phyloP scores from a whole-genome alignment of 495 filamentous ascomycete species.

The Ramalina peruviana region DNA sequence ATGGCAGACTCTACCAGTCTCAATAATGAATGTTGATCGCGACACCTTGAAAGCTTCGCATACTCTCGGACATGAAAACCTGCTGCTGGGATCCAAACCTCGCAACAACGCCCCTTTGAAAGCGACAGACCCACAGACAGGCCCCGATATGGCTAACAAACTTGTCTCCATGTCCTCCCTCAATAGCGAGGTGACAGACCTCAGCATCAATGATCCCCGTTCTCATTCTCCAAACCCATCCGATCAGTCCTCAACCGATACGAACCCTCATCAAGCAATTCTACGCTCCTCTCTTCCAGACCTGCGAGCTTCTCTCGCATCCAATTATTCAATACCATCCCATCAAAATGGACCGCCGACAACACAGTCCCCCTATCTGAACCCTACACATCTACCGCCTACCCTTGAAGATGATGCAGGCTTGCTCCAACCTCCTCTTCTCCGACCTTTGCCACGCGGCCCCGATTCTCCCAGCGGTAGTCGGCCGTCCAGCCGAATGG shows the following conservation, averaged over 20 bases:
- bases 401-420: conserved; percentile 1
- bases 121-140: too few relatives aligned
- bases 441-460: neutral
- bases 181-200: conserved; percentile 9
- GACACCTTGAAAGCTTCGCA: too few relatives aligned
- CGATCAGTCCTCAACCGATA: conserved; percentile 4
- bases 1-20: neutral
- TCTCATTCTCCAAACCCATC: neutral
- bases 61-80: too few relatives aligned
- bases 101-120: too few relatives aligned
- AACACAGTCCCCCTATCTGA: neutral
- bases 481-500: conserved; percentile 1
- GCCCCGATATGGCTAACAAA: conserved; percentile 4
- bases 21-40: neutral
- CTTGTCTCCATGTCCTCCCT: conserved; percentile 14
- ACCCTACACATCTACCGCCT: conserved; percentile 3
- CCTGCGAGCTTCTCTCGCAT: neutral
- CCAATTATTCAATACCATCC: neutral
- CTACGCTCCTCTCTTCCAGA: neutral
- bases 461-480: neutral
- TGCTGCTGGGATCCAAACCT: too few relatives aligned
- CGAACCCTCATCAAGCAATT: neutral
- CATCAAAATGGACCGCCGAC: conserved; percentile 1
- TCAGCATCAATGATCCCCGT: conserved; percentile 8
- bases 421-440: neutral